Base-by-base conservation (phyloP, 139 green algal genomes). In the Marvania coccoides region DNA sequence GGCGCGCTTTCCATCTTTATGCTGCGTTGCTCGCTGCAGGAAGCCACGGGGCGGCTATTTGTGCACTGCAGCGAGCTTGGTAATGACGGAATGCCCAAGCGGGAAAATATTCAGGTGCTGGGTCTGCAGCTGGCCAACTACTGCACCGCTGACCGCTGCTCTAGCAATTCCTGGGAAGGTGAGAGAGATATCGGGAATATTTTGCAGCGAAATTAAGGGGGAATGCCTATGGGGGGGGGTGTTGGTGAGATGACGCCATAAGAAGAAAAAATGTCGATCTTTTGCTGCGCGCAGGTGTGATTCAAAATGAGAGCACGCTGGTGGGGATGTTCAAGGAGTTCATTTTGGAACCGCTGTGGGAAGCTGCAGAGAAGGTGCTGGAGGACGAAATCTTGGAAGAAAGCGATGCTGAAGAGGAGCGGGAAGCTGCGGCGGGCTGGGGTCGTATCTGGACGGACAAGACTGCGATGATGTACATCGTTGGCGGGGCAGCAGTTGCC, bases 121-220 rank as follows among this genome's bases (percentile, higher is more conserved):
- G 75, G 75, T 1, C 42, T 82, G n/a, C 60, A 74, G 56, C 37
- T 81, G 6, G 38, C 56, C 5, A 82, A 78, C 70, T 82, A 82
- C 54, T 40, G 40, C 3, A n/a, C 30, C 10, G 46, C 5, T 10
- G 39, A 0, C 12, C 19, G 33, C 33, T 64, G 9, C 6, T 37
- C 45, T 7, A 39, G 36, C 36, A 40, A 33, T 14, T 47, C 36
- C 47, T 78, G 75, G 73, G 36, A 62, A 5, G 48, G 60, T 58
- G 65, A 40, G 42, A 7, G 10, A n/a, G 40, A n/a, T 29, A 33
- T 4, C 10, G n/a, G n/a, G n/a, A n/a, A n/a, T n/a, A n/a, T n/a
- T n/a, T n/a, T n/a, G n/a, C n/a, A n/a, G n/a, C n/a, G n/a, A n/a
- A n/a, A n/a, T n/a, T n/a, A n/a, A n/a, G 34, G 14, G 35, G 39